Evolutionary conservation across 805 yeast genomes (phyloP).

Genomic region (Metschnikowia chrysomelidarum): DNA sequence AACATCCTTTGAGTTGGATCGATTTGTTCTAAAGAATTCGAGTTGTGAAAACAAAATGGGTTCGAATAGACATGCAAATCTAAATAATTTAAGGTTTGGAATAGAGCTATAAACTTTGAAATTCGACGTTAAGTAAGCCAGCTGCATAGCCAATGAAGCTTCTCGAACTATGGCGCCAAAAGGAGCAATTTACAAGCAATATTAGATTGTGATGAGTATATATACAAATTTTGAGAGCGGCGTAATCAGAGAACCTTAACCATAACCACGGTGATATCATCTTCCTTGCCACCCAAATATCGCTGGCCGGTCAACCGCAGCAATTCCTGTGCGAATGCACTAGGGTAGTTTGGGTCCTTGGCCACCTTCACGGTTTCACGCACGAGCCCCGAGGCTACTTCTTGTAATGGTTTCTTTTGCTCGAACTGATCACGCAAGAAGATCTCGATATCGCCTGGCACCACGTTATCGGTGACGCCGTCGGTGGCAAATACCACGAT

Average conservation of each 20-base stretch:
- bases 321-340: slow-evolving; percentile 83
- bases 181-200: too few relatives aligned
- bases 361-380: slow-evolving; percentile 65
- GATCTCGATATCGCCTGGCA: slow-evolving; percentile 65
- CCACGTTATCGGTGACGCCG: slow-evolving; percentile 87
- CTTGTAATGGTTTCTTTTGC: slow-evolving; percentile 33
- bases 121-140: too few relatives aligned
- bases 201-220: too few relatives aligned
- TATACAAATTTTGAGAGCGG: too few relatives aligned
- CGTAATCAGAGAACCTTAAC: slow-evolving; percentile 54
- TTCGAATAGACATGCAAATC: too few relatives aligned
- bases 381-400: slow-evolving; percentile 57
- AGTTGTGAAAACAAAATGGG: too few relatives aligned
- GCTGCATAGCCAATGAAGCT: too few relatives aligned
- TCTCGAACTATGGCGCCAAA: too few relatives aligned
- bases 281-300: slow-evolving; percentile 91
- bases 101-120: too few relatives aligned
- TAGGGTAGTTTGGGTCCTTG: slow-evolving; percentile 68
- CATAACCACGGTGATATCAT: slow-evolving; percentile 84
- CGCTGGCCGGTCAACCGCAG: slow-evolving; percentile 62
- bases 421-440: slow-evolving; percentile 58
- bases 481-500: slow-evolving; percentile 86
- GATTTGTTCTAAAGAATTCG: too few relatives aligned
- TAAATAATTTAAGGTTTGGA: too few relatives aligned
- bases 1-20: too few relatives aligned